Conservation (phyloP, 306 rosid genomes). For the Carpinus fangiana region DNA sequence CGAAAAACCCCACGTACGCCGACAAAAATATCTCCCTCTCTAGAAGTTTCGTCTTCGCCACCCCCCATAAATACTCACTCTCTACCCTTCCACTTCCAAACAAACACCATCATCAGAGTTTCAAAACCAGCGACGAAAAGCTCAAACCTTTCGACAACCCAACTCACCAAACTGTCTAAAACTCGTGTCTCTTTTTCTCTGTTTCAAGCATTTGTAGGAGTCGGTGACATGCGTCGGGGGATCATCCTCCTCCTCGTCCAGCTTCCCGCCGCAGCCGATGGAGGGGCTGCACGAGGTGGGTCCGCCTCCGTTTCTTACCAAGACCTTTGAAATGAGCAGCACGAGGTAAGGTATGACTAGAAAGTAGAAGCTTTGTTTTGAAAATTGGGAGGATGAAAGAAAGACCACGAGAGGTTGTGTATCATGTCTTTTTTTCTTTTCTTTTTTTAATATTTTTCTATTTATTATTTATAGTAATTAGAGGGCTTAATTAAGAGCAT, state of each 20-base stretch:
- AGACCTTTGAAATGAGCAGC: constrained; percentile 72
- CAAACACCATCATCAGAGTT: background rate
- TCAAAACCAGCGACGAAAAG: background rate
- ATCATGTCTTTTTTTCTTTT: no score
- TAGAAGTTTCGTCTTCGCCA: constrained; percentile 44
- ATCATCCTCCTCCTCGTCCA: constrained; percentile 52
- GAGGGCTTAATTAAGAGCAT: no score
- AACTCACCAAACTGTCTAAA: background rate
- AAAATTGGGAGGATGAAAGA: no score
- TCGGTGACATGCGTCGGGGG: constrained; percentile 28
- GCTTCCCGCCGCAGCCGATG: constrained; percentile 61
- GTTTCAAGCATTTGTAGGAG: constrained; percentile 27
- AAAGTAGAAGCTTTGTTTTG: no score
- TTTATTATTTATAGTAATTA: no score
- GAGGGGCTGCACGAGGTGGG: constrained; percentile 78
- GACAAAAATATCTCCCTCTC: constrained; percentile 25
- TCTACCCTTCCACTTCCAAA: background rate
- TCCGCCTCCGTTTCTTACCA: constrained; percentile 89
- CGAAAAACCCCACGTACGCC: background rate
- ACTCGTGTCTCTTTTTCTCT: background rate
- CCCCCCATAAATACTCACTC: constrained; percentile 23
- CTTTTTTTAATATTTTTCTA: no score
- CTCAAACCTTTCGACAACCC: background rate
- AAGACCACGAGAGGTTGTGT: no score
- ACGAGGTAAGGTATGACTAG: no score